phyloP scores from a whole-genome alignment of 805 yeast species.

The Yarrowia osloensis region DNA sequence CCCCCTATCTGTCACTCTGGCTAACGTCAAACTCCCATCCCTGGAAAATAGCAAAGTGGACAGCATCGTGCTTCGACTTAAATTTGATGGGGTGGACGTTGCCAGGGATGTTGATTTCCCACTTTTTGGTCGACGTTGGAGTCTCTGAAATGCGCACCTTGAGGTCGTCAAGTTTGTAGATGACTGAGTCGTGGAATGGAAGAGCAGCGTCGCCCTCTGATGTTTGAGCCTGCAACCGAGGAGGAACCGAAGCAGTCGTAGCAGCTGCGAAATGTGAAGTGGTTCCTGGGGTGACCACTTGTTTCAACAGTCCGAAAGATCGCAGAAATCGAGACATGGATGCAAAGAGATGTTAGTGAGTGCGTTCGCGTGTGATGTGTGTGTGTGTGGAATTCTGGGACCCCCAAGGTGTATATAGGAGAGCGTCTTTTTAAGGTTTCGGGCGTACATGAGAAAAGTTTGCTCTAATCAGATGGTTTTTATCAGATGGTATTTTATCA shows the following conservation, averaged over 20 bases:
- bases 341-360: not conserved
- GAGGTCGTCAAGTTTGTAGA: conserved; percentile 19
- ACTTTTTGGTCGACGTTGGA: not conserved
- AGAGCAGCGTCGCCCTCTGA: conserved; percentile 2
- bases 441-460: conserved; percentile 14
- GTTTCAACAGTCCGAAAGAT: not conserved
- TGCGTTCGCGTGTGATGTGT: not conserved
- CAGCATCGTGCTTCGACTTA: conserved; percentile 24
- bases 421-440: not conserved
- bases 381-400: not conserved
- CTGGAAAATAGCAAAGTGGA: conserved; percentile 17
- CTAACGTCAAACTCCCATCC: conserved; percentile 11
- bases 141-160: conserved; percentile 9
- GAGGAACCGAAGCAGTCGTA: not conserved
- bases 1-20: not conserved
- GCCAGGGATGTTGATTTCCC: conserved; percentile 23
- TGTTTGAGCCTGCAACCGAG: not conserved
- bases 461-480: conserved; percentile 25
- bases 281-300: not conserved
- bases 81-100: conserved; percentile 3
- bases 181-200: conserved; percentile 8
- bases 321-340: conserved; percentile 8
- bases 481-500: conserved; percentile 13
- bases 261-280: not conserved
- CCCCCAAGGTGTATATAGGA: not conserved